Evolutionary conservation across 352 stramenopile species (phyloP).

Genomic region (Globisporangium cederbergense): DNA sequence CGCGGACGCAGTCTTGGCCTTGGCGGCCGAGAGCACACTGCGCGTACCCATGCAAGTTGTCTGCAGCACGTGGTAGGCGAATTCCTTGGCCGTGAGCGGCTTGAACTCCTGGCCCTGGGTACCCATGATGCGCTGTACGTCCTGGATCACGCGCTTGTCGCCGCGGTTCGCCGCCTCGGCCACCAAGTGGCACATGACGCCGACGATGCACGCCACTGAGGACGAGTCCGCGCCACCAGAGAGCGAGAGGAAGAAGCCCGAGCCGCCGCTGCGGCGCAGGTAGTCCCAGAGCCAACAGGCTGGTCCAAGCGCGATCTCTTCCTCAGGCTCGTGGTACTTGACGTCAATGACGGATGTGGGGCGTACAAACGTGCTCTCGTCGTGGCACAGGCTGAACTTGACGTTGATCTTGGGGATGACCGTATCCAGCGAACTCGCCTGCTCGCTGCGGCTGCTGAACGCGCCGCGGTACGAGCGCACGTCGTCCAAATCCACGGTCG

Average conservation of each 20-base stretch:
- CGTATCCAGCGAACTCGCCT: slow-evolving; percentile 82
- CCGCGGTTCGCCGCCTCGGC: slow-evolving; percentile 78
- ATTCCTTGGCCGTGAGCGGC: slow-evolving; percentile 74
- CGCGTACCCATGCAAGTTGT: slow-evolving; percentile 98
- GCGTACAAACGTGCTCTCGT: slow-evolving; percentile 35
- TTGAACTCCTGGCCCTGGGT: slow-evolving; percentile 51
- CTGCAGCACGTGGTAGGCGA: slow-evolving; percentile 93
- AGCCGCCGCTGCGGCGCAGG: slow-evolving; percentile 84
- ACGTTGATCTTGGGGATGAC: slow-evolving; percentile 72
- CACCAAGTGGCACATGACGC: slow-evolving; percentile 97
- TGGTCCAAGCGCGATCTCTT: slow-evolving; percentile 96
- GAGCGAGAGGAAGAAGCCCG: slow-evolving; percentile 95
- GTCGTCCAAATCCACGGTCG: slow-evolving; percentile 98
- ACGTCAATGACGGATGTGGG: slow-evolving; percentile 61
- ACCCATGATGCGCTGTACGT: slow-evolving; percentile 85
- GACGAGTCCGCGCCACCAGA: slow-evolving; percentile 96
- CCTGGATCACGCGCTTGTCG: slow-evolving; percentile 72
- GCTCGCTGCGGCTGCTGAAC: slow-evolving; percentile 92
- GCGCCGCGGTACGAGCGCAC: slow-evolving; percentile 94
- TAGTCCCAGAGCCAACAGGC: slow-evolving; percentile 99
- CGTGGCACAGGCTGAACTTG: slow-evolving; percentile 74
- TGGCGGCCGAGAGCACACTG: slow-evolving; percentile 93
- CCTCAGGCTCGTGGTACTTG: slow-evolving; percentile 88
- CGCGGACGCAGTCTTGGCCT: slow-evolving; percentile 83
- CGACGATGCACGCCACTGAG: slow-evolving; percentile 95